Base-by-base conservation (phyloP, 1,284 basidiomycete genomes). In the Ustilago xerochloae region DNA sequence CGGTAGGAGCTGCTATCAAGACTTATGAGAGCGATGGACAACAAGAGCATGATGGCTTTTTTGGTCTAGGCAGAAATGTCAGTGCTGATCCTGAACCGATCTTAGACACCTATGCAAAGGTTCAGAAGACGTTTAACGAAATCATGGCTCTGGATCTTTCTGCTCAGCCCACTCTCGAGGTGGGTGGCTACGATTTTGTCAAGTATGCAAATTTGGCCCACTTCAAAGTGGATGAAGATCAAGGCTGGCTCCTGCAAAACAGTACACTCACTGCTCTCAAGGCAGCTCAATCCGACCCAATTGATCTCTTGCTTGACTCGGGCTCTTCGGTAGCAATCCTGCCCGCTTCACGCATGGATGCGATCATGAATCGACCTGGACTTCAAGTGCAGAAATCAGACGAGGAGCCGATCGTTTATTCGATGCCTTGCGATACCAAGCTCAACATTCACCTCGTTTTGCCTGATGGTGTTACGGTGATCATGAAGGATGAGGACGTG, bases 291-390 rank as follows among this genome's bases (percentile, higher is more conserved):
- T 20, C 22, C 1, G 53, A 48, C 1, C 30, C 51, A 2, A 20
- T 72, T 7, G 51, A 66, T 28, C 32, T 72, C 50, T 26, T 65
- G 50, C 35, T 72, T 9, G 69, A 72, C 36, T 52, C 69, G 35
- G 69, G 69, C 6, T 72, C 69, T 15, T 72, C 69, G 3, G 69
- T 72, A 0, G 43, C 56, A 41, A 66, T 66, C 54, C 30, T 72
- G 12, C 69, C 69, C 6, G 54, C 49, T 4, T 55, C 59, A n/a
- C 53, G 36, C 16, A 30, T 66, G 54, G 63, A 59, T 16, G 46
- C 54, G 2, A 72, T 72, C 49, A 72, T 66, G 63, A 52, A 51
- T 15, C 58, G 59, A 45, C 52, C 51, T 1, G 68, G 68, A 0
- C 49, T 62, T 16, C 45, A 45, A 9, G 58, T 63, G 29, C 38